These are phyloP conservation scores for Phytophthora multivora DNA, from an alignment of 352 stramenopile genomes.

Conservation along the genomic window DNA sequence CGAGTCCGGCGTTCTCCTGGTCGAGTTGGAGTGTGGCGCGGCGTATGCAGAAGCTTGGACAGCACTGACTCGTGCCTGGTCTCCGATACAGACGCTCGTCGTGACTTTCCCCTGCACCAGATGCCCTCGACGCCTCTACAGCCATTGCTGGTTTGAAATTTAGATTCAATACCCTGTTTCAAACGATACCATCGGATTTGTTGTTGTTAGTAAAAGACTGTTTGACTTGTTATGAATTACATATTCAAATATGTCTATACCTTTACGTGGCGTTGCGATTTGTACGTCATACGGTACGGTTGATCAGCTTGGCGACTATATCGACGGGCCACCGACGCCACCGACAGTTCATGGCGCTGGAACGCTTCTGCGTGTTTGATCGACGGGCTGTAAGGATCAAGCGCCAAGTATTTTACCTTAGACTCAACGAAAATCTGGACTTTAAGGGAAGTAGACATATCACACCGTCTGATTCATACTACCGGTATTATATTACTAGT, in stretches of 20 bases:
- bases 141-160: not conserved
- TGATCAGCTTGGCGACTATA: not conserved
- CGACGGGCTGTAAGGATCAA: not conserved
- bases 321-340: not conserved
- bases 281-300: not conserved
- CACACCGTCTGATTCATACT: not conserved
- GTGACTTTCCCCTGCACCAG: slow-evolving; percentile 12
- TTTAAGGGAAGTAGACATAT: slow-evolving; percentile 1
- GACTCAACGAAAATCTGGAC: slow-evolving; percentile 2
- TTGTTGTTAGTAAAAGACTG: not conserved
- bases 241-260: not conserved
- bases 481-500: too few relatives aligned
- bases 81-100: slow-evolving; percentile 7
- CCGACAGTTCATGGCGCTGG: slow-evolving; percentile 11
- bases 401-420: not conserved
- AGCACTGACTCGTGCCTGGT: slow-evolving; percentile 26
- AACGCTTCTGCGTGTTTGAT: slow-evolving; percentile 7
- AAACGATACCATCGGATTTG: not conserved
- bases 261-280: not conserved
- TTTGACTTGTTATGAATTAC: not conserved
- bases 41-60: slow-evolving; percentile 12
- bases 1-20: slow-evolving; percentile 5
- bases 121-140: slow-evolving; percentile 15
- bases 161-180: slow-evolving; percentile 1
- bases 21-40: slow-evolving; percentile 16